Percentiles rank a stretch among this genome's conserved stretches.
Evolutionary conservation across 1,284 basidiomycete genomes (phyloP).

Genomic region (Phlebopus sp.): DNA sequence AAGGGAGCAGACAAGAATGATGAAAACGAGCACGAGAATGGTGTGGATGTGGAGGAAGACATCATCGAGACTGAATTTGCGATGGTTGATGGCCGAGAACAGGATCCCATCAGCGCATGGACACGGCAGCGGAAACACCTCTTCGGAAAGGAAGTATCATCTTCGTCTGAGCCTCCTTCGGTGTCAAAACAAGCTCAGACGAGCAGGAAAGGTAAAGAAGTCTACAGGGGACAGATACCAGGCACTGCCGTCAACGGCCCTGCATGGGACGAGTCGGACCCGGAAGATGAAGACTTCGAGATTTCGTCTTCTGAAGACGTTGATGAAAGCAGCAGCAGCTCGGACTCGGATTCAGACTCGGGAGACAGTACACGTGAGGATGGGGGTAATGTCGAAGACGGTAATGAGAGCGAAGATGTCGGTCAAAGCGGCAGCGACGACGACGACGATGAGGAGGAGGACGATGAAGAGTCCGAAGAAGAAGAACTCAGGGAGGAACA

Average conservation of each 20-base stretch:
- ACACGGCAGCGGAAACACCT: constrained; percentile 49
- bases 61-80: constrained; percentile 63
- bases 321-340: constrained; percentile 17
- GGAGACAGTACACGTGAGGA: constrained; percentile 11
- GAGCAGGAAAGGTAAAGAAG: constrained; percentile 4
- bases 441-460: constrained; percentile 26
- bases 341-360: constrained; percentile 24
- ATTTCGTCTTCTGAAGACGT: constrained; percentile 33
- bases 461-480: constrained; percentile 34
- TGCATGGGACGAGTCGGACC: constrained; percentile 46
- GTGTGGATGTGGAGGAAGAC: constrained; percentile 35
- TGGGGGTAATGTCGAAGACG: constrained; percentile 11
- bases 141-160: constrained; percentile 46
- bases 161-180: not conserved
- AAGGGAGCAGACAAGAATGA: constrained; percentile 16
- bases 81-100: constrained; percentile 68
- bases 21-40: constrained; percentile 32
- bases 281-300: constrained; percentile 53
- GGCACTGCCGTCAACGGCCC: constrained; percentile 33
- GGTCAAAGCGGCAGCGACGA: constrained; percentile 12
- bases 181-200: constrained; percentile 12
- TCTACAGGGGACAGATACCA: constrained; percentile 11
- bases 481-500: constrained; percentile 50
- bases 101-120: constrained; percentile 65
- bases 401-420: constrained; percentile 22